Conservation (phyloP, 805 yeast species). For the Teunomyces pallodes region DNA sequence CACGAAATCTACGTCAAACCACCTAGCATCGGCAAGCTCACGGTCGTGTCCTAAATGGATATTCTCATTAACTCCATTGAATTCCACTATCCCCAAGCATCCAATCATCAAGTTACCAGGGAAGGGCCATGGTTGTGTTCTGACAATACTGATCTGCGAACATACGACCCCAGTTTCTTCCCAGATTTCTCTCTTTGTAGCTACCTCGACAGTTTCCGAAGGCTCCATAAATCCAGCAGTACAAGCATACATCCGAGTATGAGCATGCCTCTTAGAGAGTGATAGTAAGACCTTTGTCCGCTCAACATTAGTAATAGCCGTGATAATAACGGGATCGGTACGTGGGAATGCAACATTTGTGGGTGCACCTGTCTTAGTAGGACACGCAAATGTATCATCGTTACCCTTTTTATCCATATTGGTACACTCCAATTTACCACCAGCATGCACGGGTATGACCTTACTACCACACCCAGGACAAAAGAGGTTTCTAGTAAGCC, state of each 20-base stretch:
- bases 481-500: constrained; percentile 69
- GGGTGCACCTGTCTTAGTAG: constrained; percentile 42
- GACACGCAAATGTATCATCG: constrained; percentile 26
- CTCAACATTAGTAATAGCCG: constrained; percentile 66
- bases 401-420: constrained; percentile 15
- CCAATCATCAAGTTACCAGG: constrained; percentile 95
- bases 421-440: constrained; percentile 59
- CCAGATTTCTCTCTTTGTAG: constrained; percentile 87
- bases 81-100: constrained; percentile 75
- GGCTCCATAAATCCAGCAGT: constrained; percentile 97
- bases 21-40: constrained; percentile 80
- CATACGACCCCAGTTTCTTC: constrained; percentile 89
- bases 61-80: constrained; percentile 59
- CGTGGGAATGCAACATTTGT: constrained; percentile 88
- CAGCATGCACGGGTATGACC: constrained; percentile 63
- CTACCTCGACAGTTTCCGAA: constrained; percentile 85
- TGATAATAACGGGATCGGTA: constrained; percentile 85
- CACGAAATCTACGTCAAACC: constrained; percentile 67
- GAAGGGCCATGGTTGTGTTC: constrained; percentile 97
- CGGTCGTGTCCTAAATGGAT: constrained; percentile 79
- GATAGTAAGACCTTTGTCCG: constrained; percentile 68
- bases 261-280: constrained; percentile 59
- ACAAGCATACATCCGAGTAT: constrained; percentile 64
- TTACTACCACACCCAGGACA: constrained; percentile 85
- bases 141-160: constrained; percentile 53